Conservation (phyloP, 148 eudicot species). For the Amaranthus hypochondriacus region DNA sequence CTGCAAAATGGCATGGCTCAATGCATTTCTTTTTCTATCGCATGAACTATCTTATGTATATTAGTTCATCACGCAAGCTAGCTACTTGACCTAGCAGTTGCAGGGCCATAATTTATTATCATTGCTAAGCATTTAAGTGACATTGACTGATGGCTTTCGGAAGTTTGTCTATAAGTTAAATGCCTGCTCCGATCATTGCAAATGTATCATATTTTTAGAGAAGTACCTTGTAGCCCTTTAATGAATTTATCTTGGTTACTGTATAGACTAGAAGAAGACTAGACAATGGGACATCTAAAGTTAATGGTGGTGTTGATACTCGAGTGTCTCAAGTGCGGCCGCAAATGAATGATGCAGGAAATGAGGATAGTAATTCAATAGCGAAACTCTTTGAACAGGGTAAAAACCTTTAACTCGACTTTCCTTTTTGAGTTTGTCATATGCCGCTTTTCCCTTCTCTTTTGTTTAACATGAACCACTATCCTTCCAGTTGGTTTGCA, state of each 20-base stretch:
- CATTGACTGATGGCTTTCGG: neutral
- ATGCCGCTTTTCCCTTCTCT: neutral
- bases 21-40: neutral
- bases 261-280: conserved; percentile 68
- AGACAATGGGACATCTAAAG: conserved; percentile 40
- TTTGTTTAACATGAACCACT: conserved; percentile 20
- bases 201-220: neutral
- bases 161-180: neutral
- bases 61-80: neutral
- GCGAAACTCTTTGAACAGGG: conserved; percentile 98
- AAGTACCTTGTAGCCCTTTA: neutral
- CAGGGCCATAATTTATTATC: neutral
- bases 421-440: conserved; percentile 4
- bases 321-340: conserved; percentile 48
- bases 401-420: conserved; percentile 16
- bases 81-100: neutral
- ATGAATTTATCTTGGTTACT: conserved; percentile 20
- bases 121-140: neutral
- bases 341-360: conserved; percentile 49
- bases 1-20: neutral
- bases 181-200: neutral
- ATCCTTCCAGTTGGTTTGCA: conserved; percentile 71
- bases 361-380: conserved; percentile 62
- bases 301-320: conserved; percentile 41
- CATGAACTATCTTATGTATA: neutral